Conservation (phyloP, 2,329 filamentous ascomycete genomes). For the Lasiodiplodia citricola region DNA sequence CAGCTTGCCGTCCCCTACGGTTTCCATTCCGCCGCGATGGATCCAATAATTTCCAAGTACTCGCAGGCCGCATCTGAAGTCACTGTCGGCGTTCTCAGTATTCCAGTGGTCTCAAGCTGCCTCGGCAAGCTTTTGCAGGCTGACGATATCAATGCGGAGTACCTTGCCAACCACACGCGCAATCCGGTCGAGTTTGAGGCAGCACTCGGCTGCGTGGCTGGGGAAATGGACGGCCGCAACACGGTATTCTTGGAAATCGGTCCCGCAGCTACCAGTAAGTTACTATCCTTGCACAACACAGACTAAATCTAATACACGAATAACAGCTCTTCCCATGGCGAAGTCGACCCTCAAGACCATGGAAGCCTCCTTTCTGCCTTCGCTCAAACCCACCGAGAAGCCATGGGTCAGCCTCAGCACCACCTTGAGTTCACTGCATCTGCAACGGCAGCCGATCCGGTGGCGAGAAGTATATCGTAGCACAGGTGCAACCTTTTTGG, state of each 20-base stretch:
- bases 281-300: too few relatives aligned
- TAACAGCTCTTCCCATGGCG: slow-evolving; percentile 16
- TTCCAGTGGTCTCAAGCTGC: background rate
- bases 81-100: background rate
- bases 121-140: background rate
- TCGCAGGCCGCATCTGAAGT: slow-evolving; percentile 20
- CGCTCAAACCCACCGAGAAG: background rate
- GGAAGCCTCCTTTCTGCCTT: background rate
- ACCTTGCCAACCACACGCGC: background rate
- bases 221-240: background rate
- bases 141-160: background rate
- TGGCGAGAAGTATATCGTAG: background rate
- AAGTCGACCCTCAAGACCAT: slow-evolving; percentile 16
- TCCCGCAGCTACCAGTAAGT: background rate
- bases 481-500: background rate
- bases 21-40: slow-evolving; percentile 36
- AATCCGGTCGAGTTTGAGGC: slow-evolving; percentile 1
- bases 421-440: background rate
- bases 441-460: background rate
- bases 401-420: background rate
- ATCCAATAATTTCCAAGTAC: slow-evolving; percentile 33
- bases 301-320: background rate
- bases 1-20: slow-evolving; percentile 33
- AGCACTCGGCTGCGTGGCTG: background rate
- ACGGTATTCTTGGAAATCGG: background rate